Evolutionary conservation across 164 flowering plant genomes (phyloP).

Genomic region (Macadamia integrifolia): DNA sequence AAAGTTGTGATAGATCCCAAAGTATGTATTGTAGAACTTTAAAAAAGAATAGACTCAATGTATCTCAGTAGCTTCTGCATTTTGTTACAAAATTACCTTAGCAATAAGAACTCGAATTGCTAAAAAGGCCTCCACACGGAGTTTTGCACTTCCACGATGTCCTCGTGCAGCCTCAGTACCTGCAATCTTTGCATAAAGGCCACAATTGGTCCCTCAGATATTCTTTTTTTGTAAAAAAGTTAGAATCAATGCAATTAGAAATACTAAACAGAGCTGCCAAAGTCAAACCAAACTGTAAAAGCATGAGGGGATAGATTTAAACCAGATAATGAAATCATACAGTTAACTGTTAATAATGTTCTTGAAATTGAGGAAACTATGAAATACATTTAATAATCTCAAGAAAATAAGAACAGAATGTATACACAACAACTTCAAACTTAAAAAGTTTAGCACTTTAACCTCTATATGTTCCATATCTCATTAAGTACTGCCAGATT

Average conservation of each 20-base stretch:
- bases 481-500: too few species aligned
- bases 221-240: not conserved
- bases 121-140: slow-evolving; percentile 74
- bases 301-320: too few species aligned
- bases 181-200: slow-evolving; percentile 55
- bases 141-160: slow-evolving; percentile 72
- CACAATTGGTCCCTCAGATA: slow-evolving; percentile 5
- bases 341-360: not conserved
- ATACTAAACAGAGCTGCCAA: not conserved
- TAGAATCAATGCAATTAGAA: not conserved
- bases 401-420: too few species aligned
- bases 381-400: too few species aligned
- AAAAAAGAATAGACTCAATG: not conserved
- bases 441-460: too few species aligned
- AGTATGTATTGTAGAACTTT: too few species aligned
- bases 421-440: too few species aligned
- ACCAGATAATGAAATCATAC: not conserved
- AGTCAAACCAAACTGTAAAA: too few species aligned
- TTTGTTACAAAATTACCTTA: slow-evolving; percentile 44
- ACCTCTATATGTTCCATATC: too few species aligned
- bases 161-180: slow-evolving; percentile 81
- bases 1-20: too few species aligned
- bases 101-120: slow-evolving; percentile 79
- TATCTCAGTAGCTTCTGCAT: not conserved
- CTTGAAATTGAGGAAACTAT: too few species aligned